These are phyloP conservation scores for Calonectria naviculata DNA, from an alignment of 2,329 filamentous ascomycete species.

Conservation along the genomic window DNA sequence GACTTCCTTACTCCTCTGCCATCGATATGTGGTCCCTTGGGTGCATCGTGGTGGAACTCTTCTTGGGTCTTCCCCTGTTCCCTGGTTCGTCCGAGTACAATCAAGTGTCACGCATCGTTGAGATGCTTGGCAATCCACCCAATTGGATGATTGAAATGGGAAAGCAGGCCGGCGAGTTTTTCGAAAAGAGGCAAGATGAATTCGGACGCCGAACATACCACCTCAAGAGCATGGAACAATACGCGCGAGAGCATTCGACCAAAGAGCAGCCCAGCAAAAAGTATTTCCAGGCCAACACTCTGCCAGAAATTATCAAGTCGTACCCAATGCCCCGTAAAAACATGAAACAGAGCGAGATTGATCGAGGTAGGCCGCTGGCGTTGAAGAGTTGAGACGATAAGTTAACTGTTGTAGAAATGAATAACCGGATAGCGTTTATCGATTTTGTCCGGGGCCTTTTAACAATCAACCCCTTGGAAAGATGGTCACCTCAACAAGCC, in stretches of 20 bases:
- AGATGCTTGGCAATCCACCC: conserved; percentile 96
- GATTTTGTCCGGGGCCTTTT: conserved; percentile 95
- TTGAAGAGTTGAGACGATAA: too few species aligned
- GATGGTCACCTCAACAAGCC: conserved; percentile 98
- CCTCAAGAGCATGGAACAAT: conserved; percentile 97
- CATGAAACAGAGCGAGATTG: conserved; percentile 97
- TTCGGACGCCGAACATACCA: conserved; percentile 92
- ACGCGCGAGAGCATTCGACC: conserved; percentile 92
- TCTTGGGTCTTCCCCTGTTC: conserved; percentile 93
- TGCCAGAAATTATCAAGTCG: conserved; percentile 97
- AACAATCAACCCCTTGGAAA: conserved; percentile 93
- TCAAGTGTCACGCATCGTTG: conserved; percentile 94
- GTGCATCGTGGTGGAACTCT: conserved; percentile 97
- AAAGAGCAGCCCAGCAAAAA: conserved; percentile 99
- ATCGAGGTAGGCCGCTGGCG: conserved; percentile 91
- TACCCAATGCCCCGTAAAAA: conserved; percentile 99
- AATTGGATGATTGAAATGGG: conserved; percentile 99
- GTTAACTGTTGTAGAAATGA: conserved; percentile 80
- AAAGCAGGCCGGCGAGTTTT: conserved; percentile 97
- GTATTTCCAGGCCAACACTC: conserved; percentile 93
- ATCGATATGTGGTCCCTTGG: conserved; percentile 99
- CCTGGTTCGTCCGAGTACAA: conserved; percentile 99
- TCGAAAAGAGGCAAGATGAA: conserved; percentile 91
- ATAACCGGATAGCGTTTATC: conserved; percentile 96
- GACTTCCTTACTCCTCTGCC: conserved; percentile 95